Percentiles rank a stretch among this genome's conserved stretches.
Conservation (phyloP, 2,329 filamentous ascomycete species). For the Ilyonectria robusta region DNA sequence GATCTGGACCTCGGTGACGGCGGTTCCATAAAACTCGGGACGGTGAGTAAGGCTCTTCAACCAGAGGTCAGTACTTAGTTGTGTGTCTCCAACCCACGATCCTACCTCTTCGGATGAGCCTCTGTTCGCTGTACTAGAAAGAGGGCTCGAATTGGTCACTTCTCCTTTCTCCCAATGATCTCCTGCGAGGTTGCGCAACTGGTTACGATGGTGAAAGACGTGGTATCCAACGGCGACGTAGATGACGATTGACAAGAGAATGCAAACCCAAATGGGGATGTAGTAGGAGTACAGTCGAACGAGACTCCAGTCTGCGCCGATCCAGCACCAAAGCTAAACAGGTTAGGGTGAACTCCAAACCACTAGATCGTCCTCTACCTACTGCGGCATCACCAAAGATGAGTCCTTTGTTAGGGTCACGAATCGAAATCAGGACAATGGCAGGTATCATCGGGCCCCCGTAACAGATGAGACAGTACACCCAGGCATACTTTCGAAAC, state of each 20-base stretch:
- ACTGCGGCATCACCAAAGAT: constrained; percentile 72
- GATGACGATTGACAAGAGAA: constrained; percentile 66
- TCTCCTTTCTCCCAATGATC: constrained; percentile 43
- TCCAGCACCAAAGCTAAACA: constrained; percentile 73
- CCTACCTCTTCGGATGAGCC: constrained; percentile 55
- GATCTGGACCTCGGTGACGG: constrained; percentile 65
- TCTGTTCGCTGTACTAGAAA: constrained; percentile 46
- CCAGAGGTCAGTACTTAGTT: constrained; percentile 33
- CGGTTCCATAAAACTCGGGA: constrained; percentile 60
- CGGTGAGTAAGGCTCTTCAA: constrained; percentile 46
- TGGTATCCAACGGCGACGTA: constrained; percentile 71
- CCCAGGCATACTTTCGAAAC: constrained; percentile 78
- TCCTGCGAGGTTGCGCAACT: constrained; percentile 61
- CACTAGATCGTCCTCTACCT: constrained; percentile 38
- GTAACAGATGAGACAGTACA: constrained; percentile 79
- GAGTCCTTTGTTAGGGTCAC: constrained; percentile 53
- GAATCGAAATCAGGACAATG: constrained; percentile 74
- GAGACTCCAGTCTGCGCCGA: constrained; percentile 65
- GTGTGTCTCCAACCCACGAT: neutral
- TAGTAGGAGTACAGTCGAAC: constrained; percentile 73
- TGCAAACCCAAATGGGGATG: constrained; percentile 73
- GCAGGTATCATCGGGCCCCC: constrained; percentile 78
- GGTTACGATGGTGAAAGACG: constrained; percentile 71
- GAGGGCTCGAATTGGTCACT: constrained; percentile 36
- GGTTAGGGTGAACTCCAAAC: constrained; percentile 23